Evolutionary conservation across 305 asterid genomes (phyloP).

Genomic region (Petunia hybrid): DNA sequence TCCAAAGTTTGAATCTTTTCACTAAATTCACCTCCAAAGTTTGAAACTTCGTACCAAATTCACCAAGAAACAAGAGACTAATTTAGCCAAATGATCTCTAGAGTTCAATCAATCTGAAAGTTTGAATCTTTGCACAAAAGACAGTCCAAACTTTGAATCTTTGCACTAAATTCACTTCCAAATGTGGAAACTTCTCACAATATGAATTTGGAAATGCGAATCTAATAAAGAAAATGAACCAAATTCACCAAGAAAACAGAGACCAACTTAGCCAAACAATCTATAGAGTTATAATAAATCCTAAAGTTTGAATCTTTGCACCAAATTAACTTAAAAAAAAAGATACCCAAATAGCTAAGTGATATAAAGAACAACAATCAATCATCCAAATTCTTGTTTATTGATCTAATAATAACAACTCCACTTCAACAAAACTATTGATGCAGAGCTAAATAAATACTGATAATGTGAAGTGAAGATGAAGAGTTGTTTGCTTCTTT

Average conservation of each 20-base stretch:
- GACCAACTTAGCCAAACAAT: too few species aligned
- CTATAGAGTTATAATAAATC: too few species aligned
- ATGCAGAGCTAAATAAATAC: neutral
- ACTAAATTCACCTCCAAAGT: neutral
- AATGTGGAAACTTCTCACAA: neutral
- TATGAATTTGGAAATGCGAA: neutral
- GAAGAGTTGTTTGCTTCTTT: neutral
- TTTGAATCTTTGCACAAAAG: too few species aligned
- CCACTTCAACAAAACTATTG: constrained; percentile 18
- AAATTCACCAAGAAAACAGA: neutral
- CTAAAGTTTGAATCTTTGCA: too few species aligned
- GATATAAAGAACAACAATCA: constrained; percentile 38
- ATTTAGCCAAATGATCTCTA: too few species aligned
- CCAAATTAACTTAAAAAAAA: neutral
- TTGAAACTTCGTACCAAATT: too few species aligned
- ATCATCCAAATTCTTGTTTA: constrained; percentile 22
- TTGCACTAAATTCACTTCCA: neutral
- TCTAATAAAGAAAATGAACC: neutral
- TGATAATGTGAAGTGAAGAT: neutral
- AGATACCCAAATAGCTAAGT: constrained; percentile 38
- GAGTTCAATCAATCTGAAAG: too few species aligned
- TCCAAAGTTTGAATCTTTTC: neutral
- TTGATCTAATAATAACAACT: constrained; percentile 39
- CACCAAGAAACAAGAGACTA: too few species aligned
- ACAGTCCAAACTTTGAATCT: too few species aligned